A percentile compares a stretch with the other conserved stretches of the same genome.
These are phyloP conservation scores for Xenoacremonium recifei DNA, from an alignment of 2,329 filamentous ascomycete species.

Conservation along the genomic window DNA sequence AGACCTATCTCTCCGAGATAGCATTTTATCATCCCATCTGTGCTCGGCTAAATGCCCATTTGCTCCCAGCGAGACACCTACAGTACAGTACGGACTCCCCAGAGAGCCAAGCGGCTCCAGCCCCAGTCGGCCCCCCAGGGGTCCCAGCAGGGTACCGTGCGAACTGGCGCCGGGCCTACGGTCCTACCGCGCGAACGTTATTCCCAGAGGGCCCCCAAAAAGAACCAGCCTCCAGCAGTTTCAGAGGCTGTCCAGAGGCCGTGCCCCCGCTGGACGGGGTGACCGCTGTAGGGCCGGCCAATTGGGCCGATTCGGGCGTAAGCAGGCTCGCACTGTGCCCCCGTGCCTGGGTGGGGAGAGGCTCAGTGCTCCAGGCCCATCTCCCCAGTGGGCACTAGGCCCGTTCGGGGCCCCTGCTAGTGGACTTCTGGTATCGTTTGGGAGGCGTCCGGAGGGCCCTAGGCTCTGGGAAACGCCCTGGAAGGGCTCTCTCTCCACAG, in stretches of 20 bases:
- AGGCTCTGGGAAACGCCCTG: conserved; percentile 1
- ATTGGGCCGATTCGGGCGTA: conserved; percentile 23
- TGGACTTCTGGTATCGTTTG: neutral
- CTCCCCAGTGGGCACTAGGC: neutral
- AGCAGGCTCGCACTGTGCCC: conserved; percentile 17
- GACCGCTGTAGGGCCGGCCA: conserved; percentile 21
- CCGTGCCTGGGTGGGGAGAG: neutral
- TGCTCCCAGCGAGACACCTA: neutral
- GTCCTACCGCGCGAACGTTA: conserved; percentile 12
- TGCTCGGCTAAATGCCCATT: neutral
- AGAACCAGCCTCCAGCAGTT: neutral
- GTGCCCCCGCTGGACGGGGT: neutral
- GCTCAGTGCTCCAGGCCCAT: neutral
- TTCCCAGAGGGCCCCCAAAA: neutral
- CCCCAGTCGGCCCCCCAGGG: conserved; percentile 13
- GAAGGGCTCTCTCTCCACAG: conserved; percentile 44
- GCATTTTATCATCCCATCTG: neutral
- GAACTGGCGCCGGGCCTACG: conserved; percentile 10
- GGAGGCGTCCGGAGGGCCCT: conserved; percentile 3
- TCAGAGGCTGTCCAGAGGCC: neutral
- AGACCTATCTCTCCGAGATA: neutral
- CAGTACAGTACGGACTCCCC: neutral
- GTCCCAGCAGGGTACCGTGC: neutral
- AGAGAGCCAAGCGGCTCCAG: conserved; percentile 18
- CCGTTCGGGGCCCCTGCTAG: neutral